Evolutionary conservation across 2,329 filamentous ascomycete species (phyloP), one percentile per base, ranked within the genome.

Genomic region (Talaromyces marneffei): DNA sequence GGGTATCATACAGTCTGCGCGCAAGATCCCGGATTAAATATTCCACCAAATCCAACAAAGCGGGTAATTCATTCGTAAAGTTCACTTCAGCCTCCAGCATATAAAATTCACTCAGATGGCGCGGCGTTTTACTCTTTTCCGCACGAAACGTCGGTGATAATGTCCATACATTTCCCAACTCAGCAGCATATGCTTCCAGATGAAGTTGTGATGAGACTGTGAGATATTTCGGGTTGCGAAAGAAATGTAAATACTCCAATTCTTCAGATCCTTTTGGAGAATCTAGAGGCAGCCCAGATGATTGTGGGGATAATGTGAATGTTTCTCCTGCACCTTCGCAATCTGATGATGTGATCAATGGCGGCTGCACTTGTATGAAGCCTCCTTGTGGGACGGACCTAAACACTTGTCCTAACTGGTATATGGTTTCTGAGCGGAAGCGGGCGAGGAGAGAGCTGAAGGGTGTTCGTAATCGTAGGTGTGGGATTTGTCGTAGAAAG

Each of bases 281-380:
- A 35, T 68, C 70, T 60, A 67, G 7, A 8, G 56, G 2, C 12
- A 23, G 27, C 18, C 40, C 18, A 48, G 58, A 52, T n/a, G 62
- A 63, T 33, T 75, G 72, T 23, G 84, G 80, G 20, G 80, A 72
- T 39, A 97, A 79, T 9, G 86, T 85, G 70, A 99, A 99, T 18
- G 95, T 93, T 72, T 97, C 92, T 0, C 94, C 94, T 1, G 92
- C 94, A 3, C 94, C 94, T 78, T 99, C 94, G 70, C 94, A 99
- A 70, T 99, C 94, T 0, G 93, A 96, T 0, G 93, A 97, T 1
- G 94, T 97, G 70, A 99, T 90, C 69, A 97, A 87, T 4, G 94
- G 94, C 3, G 94, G 91, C 67, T 97, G 93, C 7, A 90, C 91
- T 76, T 97, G 77, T 8, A 72, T 66, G 63, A 77, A 78, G 3